Percentiles rank a stretch among this genome's conserved stretches.
Conservation (phyloP, 1,284 basidiomycete genomes). For the Irpex rosettiformis region DNA sequence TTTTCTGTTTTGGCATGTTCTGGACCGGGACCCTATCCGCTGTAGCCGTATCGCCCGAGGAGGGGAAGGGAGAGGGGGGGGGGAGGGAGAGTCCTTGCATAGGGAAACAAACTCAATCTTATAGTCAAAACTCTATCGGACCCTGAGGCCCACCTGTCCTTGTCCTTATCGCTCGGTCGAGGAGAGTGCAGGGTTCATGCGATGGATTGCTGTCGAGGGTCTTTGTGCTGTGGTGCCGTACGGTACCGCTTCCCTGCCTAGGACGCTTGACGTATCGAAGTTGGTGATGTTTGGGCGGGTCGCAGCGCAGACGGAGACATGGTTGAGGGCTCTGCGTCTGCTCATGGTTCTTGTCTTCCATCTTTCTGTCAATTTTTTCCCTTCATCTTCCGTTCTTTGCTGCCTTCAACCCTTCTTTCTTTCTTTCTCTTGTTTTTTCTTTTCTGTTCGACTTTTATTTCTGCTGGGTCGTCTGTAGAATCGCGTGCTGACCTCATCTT, state of each 20-base stretch:
- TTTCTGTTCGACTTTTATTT: too few relatives aligned
- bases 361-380: background rate
- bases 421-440: background rate
- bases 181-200: background rate
- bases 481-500: background rate
- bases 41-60: too few relatives aligned
- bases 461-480: too few relatives aligned
- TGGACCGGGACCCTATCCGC: too few relatives aligned
- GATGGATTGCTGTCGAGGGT: background rate
- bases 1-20: too few relatives aligned
- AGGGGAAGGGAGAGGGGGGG: background rate
- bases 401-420: background rate
- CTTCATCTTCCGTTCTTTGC: background rate
- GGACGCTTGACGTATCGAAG: background rate
- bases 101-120: background rate
- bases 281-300: background rate
- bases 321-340: background rate
- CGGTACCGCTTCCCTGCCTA: background rate
- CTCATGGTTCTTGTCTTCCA: background rate
- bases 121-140: background rate
- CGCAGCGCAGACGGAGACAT: background rate
- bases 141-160: background rate
- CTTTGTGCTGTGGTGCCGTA: too few relatives aligned
- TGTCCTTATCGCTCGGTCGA: background rate
- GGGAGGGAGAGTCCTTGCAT: background rate